Conservation (phyloP, 2,329 filamentous ascomycete species). For the Nemania sp. region DNA sequence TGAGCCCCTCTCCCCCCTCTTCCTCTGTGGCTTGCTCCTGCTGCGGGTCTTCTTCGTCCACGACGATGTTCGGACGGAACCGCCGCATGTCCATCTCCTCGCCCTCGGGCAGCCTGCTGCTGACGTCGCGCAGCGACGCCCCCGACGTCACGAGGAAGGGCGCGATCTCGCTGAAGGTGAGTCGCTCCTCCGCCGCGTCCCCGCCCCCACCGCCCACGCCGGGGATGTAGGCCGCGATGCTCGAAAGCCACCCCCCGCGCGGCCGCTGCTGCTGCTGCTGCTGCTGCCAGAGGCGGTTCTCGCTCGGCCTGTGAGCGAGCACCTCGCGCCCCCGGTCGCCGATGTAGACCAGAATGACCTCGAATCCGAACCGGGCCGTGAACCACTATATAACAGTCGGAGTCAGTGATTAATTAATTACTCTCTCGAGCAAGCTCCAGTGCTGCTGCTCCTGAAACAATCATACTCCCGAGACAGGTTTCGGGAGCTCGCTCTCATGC, state of each 20-base stretch:
- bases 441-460: no score
- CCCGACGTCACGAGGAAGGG: conserved; percentile 75
- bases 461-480: no score
- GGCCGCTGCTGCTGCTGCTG: conserved; percentile 22
- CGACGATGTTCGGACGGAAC: conserved; percentile 74
- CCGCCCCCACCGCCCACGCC: conserved; percentile 7
- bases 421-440: no score
- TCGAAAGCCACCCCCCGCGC: conserved; percentile 42
- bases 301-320: conserved; percentile 60
- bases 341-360: conserved; percentile 66
- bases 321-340: conserved; percentile 64
- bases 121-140: conserved; percentile 71
- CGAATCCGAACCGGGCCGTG: conserved; percentile 66
- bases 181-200: conserved; percentile 48
- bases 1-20: conserved; percentile 25
- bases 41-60: conserved; percentile 54
- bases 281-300: conserved; percentile 32
- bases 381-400: no score
- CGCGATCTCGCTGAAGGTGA: conserved; percentile 76
- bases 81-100: conserved; percentile 65
- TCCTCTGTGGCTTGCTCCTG: conserved; percentile 1
- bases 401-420: no score
- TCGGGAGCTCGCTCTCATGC: no score
- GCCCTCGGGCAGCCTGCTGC: conserved; percentile 55
- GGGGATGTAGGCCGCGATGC: conserved; percentile 42